Percentiles rank a stretch among this genome's conserved stretches.
Evolutionary conservation across 192 early-diverging fungal genomes (phyloP).

Genomic region (Backusella luteola): DNA sequence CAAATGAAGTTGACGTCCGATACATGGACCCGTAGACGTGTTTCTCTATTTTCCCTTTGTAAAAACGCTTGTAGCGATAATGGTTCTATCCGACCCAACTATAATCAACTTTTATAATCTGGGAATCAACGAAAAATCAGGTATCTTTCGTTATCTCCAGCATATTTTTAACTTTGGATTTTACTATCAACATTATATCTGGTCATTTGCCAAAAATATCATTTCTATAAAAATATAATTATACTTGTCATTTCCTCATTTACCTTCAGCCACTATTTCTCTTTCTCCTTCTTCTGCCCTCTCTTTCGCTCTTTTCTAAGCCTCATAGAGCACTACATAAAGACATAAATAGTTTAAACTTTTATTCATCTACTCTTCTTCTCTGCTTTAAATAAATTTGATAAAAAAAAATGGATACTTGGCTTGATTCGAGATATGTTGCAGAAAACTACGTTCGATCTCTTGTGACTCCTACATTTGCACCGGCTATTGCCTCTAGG

Average conservation of each 20-base stretch:
- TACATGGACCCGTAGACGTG: not conserved
- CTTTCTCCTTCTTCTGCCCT: not conserved
- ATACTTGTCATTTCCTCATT: not conserved
- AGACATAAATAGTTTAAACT: not conserved
- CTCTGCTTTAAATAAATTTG: not conserved
- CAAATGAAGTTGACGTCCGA: not conserved
- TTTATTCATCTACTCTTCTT: not conserved
- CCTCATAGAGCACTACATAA: not conserved
- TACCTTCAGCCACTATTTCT: slow-evolving; percentile 2
- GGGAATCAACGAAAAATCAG: not conserved
- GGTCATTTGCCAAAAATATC: not conserved
- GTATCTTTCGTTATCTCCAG: not conserved
- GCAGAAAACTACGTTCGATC: not conserved
- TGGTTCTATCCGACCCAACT: not conserved
- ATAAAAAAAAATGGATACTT: not conserved
- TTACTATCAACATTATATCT: not conserved
- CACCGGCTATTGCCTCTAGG: not conserved
- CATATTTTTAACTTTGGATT: not conserved
- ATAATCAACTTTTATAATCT: not conserved
- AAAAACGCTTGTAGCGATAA: not conserved
- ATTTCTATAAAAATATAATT: not conserved
- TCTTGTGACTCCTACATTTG: not conserved
- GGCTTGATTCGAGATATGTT: not conserved
- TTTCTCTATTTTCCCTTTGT: not conserved
- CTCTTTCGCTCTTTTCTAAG: not conserved